phyloP scores from a whole-genome alignment of 108 stramenopile genomes.

The Cyclotella cryptica region DNA sequence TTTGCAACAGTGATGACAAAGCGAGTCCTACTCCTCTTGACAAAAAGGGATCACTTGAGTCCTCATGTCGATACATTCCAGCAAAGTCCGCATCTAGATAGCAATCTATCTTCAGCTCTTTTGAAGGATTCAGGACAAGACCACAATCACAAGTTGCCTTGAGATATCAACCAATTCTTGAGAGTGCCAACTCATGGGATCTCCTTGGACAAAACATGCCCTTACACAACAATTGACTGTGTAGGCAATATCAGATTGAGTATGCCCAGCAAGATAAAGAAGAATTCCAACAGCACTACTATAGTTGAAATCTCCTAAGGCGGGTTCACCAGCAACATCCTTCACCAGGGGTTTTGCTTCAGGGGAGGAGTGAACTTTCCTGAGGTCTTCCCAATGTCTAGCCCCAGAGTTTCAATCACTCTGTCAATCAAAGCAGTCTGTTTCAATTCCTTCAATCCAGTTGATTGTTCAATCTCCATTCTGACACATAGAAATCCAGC shows the following conservation, averaged over 20 bases:
- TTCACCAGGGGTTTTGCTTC: background rate
- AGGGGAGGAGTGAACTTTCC: background rate
- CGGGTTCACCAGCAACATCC: background rate
- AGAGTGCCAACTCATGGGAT: background rate
- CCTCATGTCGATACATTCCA: background rate
- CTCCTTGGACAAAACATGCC: background rate
- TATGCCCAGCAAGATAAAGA: background rate
- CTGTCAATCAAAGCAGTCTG: too few species aligned
- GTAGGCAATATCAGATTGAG: background rate
- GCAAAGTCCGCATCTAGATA: slow-evolving; percentile 13
- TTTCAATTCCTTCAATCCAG: background rate
- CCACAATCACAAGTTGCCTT: background rate
- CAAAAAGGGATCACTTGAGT: background rate
- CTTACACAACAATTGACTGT: background rate
- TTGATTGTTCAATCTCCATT: too few species aligned
- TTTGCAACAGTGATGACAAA: slow-evolving; percentile 7
- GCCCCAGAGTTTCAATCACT: too few species aligned
- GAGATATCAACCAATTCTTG: background rate
- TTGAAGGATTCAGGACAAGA: background rate
- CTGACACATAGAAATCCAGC: too few species aligned
- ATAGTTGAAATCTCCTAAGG: background rate
- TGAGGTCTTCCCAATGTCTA: background rate
- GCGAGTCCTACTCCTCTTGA: background rate
- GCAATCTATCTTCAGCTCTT: background rate
- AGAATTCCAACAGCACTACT: background rate